Evolutionary conservation across 2,329 filamentous ascomycete species (phyloP), one percentile per base, ranked within the genome.

Genomic region (Aspergillus vadensis): DNA sequence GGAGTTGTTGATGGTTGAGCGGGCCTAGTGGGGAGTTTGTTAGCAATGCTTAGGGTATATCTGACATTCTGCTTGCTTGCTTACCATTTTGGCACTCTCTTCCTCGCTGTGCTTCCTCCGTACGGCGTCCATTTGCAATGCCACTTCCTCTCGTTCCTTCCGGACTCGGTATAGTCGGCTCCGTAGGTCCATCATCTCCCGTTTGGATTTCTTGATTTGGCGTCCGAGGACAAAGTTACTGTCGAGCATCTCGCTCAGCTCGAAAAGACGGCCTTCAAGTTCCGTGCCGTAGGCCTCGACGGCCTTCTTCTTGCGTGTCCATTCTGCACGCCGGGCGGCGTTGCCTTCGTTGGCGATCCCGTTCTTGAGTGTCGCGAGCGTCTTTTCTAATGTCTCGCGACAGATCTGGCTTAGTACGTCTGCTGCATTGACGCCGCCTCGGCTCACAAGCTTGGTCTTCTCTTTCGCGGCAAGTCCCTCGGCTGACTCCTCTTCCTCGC

Each of bases 321-420:
- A 73, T 59, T 79, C 76, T 2, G 72, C 69, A 14, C 75, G 74
- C 51, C 76, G 73, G 21, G 76, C 71, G 21, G 74, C 65, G 50
- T 78, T 78, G 5, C 69, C 65, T 19, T 79, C 76, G 51, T 78
- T 78, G 10, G 72, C 69, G 23, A 78, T 77, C 10, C 71, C 74
- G 39, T 76, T 74, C 15, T 76, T 72, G 41, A 83, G 75, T 7
- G 76, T 76, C 5, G 72, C 70, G 10, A 82, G 69, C 3, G 77
- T 80, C 61, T 79, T 76, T 53, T 82, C 77, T 17, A 84, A 74
- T 1, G 79, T 80, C 61, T 84, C 81, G 59, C 80, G 78, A 57
- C 82, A 81, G 55, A 81, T 72, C 72, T 84, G 76, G 63, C 79
- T 69, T 21, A 84, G 77, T 2, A 84, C 82, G 58, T 85, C 83